Evolutionary conservation across 352 stramenopile genomes (phyloP).

Genomic region (Phytophthora pistaciae): DNA sequence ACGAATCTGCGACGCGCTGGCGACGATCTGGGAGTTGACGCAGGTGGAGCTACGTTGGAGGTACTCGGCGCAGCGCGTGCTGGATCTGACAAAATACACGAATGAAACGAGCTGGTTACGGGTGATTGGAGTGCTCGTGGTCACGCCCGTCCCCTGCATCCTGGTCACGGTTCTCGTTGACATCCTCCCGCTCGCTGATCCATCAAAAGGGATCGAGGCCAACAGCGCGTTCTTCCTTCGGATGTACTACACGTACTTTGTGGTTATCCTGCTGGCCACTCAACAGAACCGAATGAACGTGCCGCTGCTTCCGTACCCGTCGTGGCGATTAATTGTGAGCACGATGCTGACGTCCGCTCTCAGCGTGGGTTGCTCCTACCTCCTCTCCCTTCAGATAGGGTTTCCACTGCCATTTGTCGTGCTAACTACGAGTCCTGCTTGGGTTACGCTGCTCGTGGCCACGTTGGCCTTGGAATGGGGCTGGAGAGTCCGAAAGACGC

Average conservation of each 20-base stretch:
- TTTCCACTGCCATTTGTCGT: constrained; percentile 22
- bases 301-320: constrained; percentile 7
- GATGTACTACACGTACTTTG: constrained; percentile 18
- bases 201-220: constrained; percentile 5
- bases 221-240: constrained; percentile 34
- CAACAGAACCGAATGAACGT: constrained; percentile 25
- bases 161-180: constrained; percentile 28
- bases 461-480: constrained; percentile 6
- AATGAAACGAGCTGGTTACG: constrained; percentile 14
- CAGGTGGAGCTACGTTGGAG: constrained; percentile 33
- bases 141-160: constrained; percentile 26
- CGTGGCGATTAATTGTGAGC: background rate
- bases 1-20: too few species aligned
- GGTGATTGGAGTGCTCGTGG: constrained; percentile 10
- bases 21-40: constrained; percentile 13
- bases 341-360: constrained; percentile 3
- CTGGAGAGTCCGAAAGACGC: constrained; percentile 6
- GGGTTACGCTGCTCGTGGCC: constrained; percentile 10
- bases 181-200: constrained; percentile 17
- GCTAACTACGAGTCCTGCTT: constrained; percentile 6
- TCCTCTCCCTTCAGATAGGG: background rate
- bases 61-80: constrained; percentile 22
- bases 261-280: constrained; percentile 19
- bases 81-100: constrained; percentile 12
- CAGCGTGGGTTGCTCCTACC: constrained; percentile 12